phyloP scores from a whole-genome alignment of 208 protist genomes.

The Trypanosomatidae sp. region DNA sequence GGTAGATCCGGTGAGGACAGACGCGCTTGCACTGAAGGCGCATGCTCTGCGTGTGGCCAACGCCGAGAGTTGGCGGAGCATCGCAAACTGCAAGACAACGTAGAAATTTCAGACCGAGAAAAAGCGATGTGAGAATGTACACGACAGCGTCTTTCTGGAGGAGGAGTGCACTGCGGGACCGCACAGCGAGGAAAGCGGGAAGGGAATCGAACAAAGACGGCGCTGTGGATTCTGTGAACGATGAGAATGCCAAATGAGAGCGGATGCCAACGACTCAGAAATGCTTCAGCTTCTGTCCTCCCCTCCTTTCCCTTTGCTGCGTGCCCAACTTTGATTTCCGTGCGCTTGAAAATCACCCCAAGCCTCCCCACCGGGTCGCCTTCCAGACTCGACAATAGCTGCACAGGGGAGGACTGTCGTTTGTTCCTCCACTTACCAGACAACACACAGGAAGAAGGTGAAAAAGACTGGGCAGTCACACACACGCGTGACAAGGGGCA shows the following conservation, averaged over 20 bases:
- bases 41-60: conserved; percentile 11
- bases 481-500: not conserved
- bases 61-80: conserved; percentile 22
- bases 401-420: not conserved
- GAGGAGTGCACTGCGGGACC: not conserved
- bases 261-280: not conserved
- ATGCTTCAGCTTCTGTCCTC: not conserved
- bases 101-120: not conserved
- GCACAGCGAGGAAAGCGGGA: not conserved
- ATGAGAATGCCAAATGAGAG: not conserved
- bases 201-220: not conserved
- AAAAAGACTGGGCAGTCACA: not conserved
- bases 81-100: not conserved
- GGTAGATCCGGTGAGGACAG: not conserved
- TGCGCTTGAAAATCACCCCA: not conserved
- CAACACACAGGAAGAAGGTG: not conserved
- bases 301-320: not conserved
- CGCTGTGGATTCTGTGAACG: not conserved
- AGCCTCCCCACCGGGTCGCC: not conserved
- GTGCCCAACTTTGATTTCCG: not conserved
- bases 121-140: not conserved
- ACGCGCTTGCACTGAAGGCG: not conserved
- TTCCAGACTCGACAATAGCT: not conserved
- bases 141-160: not conserved
- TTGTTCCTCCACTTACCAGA: not conserved